Evolutionary conservation across 2,329 filamentous ascomycete genomes (phyloP).

Genomic region (Herpotrichia juniperi): DNA sequence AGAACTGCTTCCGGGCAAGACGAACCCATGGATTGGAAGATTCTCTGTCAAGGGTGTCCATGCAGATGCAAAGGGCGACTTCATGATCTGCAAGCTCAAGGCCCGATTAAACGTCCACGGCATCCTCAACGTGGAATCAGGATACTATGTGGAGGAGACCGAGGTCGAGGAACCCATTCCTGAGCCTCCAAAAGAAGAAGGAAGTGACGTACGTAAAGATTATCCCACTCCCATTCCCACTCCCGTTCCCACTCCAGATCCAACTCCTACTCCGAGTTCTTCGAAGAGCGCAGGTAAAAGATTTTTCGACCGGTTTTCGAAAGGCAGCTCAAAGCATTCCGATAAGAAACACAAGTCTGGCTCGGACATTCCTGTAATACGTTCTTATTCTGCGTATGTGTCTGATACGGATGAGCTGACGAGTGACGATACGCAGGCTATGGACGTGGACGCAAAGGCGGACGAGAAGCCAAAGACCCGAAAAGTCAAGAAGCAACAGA

Average conservation of each 20-base stretch:
- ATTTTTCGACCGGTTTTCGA: slow-evolving; percentile 19
- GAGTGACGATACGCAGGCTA: slow-evolving; percentile 35
- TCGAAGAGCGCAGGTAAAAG: slow-evolving; percentile 18
- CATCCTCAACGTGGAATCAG: slow-evolving; percentile 92
- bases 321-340: slow-evolving; percentile 22
- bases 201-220: slow-evolving; percentile 71
- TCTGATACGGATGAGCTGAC: slow-evolving; percentile 34
- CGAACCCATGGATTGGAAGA: slow-evolving; percentile 92
- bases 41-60: slow-evolving; percentile 99
- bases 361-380: slow-evolving; percentile 28
- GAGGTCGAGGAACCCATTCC: slow-evolving; percentile 94
- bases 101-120: slow-evolving; percentile 95
- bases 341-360: slow-evolving; percentile 38
- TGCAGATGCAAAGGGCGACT: slow-evolving; percentile 90
- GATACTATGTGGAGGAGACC: slow-evolving; percentile 97
- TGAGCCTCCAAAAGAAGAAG: slow-evolving; percentile 65
- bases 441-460: slow-evolving; percentile 49
- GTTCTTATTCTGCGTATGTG: slow-evolving; percentile 29
- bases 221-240: slow-evolving; percentile 17
- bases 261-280: slow-evolving; percentile 15
- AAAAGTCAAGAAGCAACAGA: slow-evolving; percentile 99
- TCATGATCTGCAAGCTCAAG: slow-evolving; percentile 99
- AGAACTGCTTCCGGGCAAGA: slow-evolving; percentile 84
- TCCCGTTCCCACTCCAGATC: background rate
- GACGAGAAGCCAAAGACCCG: slow-evolving; percentile 74